These are phyloP conservation scores for Paracoccidioides brasiliensis DNA, from an alignment of 2,329 filamentous ascomycete genomes.

Conservation along the genomic window DNA sequence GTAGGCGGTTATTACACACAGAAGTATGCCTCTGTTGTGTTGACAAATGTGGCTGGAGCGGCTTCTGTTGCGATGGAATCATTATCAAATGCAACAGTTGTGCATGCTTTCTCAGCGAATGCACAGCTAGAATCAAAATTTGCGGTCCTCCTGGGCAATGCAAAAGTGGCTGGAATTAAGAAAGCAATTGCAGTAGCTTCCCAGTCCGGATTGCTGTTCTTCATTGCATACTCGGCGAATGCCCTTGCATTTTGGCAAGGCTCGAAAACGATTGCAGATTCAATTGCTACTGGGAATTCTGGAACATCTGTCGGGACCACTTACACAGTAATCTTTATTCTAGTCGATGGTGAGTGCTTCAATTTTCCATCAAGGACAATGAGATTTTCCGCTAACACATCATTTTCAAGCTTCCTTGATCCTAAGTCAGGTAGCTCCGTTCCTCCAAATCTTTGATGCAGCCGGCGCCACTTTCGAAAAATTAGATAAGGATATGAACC, in stretches of 20 bases:
- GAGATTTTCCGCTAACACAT: not conserved
- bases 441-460: conserved; percentile 38
- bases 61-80: conserved; percentile 48
- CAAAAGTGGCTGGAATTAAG: conserved; percentile 40
- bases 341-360: conserved; percentile 34
- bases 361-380: not conserved
- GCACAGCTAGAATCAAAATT: conserved; percentile 45
- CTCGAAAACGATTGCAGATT: conserved; percentile 38
- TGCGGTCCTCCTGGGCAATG: conserved; percentile 33
- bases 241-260: conserved; percentile 54
- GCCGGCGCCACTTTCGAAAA: conserved; percentile 45
- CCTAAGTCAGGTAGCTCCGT: conserved; percentile 34
- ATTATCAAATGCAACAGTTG: conserved; percentile 43
- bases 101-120: conserved; percentile 47
- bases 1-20: conserved; percentile 33
- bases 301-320: conserved; percentile 36
- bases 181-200: conserved; percentile 43
- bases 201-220: conserved; percentile 47
- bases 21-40: conserved; percentile 34
- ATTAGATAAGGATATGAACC: conserved; percentile 45
- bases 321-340: conserved; percentile 43
- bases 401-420: conserved; percentile 30
- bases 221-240: conserved; percentile 52
- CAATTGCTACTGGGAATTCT: conserved; percentile 15
- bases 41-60: conserved; percentile 40